Evolutionary conservation across 2,329 filamentous ascomycete species (phyloP).

Genomic region (Myriosclerotinia duriaeana): DNA sequence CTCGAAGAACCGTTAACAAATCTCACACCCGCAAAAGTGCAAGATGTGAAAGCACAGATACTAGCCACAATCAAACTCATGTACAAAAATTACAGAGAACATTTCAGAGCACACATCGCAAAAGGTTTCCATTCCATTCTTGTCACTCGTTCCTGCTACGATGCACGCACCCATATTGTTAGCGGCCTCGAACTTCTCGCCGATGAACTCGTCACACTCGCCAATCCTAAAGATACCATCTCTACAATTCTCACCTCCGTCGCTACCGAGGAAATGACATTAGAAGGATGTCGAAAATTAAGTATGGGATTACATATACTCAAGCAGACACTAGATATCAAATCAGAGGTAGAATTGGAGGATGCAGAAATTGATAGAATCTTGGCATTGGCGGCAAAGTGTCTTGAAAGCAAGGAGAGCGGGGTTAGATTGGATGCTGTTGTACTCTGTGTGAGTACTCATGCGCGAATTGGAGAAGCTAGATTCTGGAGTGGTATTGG

Average conservation of each 20-base stretch:
- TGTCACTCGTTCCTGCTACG: slow-evolving; percentile 63
- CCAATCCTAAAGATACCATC: slow-evolving; percentile 61
- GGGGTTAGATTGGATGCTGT: slow-evolving; percentile 73
- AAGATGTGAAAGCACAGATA: slow-evolving; percentile 73
- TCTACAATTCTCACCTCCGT: slow-evolving; percentile 54
- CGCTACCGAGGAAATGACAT: slow-evolving; percentile 45
- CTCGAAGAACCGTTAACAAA: slow-evolving; percentile 61
- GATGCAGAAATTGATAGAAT: slow-evolving; percentile 54
- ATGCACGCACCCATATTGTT: slow-evolving; percentile 69
- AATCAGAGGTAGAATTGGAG: slow-evolving; percentile 47
- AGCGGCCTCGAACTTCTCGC: slow-evolving; percentile 72
- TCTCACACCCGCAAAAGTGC: slow-evolving; percentile 61
- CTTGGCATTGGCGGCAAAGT: slow-evolving; percentile 52
- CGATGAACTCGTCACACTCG: slow-evolving; percentile 67
- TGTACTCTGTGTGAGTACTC: slow-evolving; percentile 72
- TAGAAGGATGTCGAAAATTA: slow-evolving; percentile 53
- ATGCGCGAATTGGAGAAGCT: slow-evolving; percentile 59
- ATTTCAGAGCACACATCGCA: slow-evolving; percentile 66
- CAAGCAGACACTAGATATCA: slow-evolving; percentile 53
- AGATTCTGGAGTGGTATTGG: slow-evolving; percentile 68
- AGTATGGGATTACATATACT: slow-evolving; percentile 66
- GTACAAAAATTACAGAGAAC: slow-evolving; percentile 64
- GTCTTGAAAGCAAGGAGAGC: slow-evolving; percentile 60
- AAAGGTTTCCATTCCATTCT: slow-evolving; percentile 67
- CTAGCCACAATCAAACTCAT: slow-evolving; percentile 72